Conservation (phyloP, 1,284 basidiomycete genomes). For the Psilocybe mexicana region DNA sequence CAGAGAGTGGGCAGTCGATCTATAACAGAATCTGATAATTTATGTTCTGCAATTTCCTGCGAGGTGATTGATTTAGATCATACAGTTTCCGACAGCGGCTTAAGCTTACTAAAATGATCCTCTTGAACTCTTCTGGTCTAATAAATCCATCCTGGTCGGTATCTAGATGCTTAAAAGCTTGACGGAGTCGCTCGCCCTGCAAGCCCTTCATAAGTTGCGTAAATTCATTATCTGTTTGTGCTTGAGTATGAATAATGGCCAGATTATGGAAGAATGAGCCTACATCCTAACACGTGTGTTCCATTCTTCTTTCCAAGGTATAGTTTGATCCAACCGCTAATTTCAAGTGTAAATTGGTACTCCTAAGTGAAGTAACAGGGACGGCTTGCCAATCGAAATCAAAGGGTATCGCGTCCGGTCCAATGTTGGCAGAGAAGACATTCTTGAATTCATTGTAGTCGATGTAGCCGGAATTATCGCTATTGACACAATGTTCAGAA, state of each 20-base stretch:
- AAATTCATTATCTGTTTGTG: constrained; percentile 81
- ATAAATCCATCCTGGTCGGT: constrained; percentile 90
- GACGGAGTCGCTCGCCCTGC: constrained; percentile 92
- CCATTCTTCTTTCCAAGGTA: constrained; percentile 91
- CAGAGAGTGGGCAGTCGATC: constrained; percentile 88
- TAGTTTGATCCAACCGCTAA: constrained; percentile 90
- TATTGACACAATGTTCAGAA: constrained; percentile 31
- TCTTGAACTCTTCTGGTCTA: constrained; percentile 87
- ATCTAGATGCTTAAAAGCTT: constrained; percentile 91
- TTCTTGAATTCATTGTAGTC: constrained; percentile 92
- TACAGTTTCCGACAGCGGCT: neutral
- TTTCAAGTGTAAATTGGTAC: constrained; percentile 10
- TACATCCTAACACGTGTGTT: constrained; percentile 89
- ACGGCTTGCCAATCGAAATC: constrained; percentile 82
- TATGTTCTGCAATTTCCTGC: constrained; percentile 92
- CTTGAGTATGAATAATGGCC: neutral
- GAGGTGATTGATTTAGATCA: neutral
- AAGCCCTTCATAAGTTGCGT: constrained; percentile 96
- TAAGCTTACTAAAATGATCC: constrained; percentile 76
- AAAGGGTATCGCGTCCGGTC: constrained; percentile 85
- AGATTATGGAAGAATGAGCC: constrained; percentile 31
- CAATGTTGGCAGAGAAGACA: constrained; percentile 82
- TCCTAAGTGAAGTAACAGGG: neutral
- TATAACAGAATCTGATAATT: constrained; percentile 88
- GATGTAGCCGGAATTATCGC: constrained; percentile 86